These are phyloP conservation scores for Podila epicladia DNA, from an alignment of 192 early-diverging fungal genomes.

Conservation along the genomic window DNA sequence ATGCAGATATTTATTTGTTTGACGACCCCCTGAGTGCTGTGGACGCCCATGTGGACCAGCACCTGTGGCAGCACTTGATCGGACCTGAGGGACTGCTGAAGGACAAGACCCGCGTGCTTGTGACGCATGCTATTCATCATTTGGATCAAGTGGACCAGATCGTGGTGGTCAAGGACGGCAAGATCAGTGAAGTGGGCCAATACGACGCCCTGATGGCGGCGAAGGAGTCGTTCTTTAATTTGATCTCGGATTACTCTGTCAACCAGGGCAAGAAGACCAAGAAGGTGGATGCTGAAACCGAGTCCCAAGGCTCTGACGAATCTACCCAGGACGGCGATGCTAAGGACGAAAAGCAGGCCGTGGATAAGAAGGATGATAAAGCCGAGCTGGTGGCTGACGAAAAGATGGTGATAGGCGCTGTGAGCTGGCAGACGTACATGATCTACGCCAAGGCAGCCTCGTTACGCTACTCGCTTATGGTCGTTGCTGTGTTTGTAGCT, in stretches of 20 bases:
- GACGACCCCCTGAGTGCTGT: constrained; percentile 70
- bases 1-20: constrained; percentile 69
- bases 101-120: constrained; percentile 82
- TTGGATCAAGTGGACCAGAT: constrained; percentile 74
- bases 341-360: constrained; percentile 21
- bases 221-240: constrained; percentile 66
- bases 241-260: constrained; percentile 80
- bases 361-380: constrained; percentile 33
- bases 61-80: constrained; percentile 87
- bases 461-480: constrained; percentile 59
- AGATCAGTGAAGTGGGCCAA: constrained; percentile 71
- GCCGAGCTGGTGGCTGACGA: constrained; percentile 81
- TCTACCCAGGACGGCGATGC: constrained; percentile 57
- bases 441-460: constrained; percentile 85
- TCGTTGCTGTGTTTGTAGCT: constrained; percentile 63
- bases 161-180: constrained; percentile 77
- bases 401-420: constrained; percentile 81
- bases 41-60: constrained; percentile 67
- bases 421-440: constrained; percentile 80
- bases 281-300: constrained; percentile 14
- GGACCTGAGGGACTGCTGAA: constrained; percentile 85
- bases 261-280: constrained; percentile 52
- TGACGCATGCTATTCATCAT: constrained; percentile 85
- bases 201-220: constrained; percentile 71
- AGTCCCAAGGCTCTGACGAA: constrained; percentile 42